Conservation (phyloP, 2,329 filamentous ascomycete genomes). For the Pestalotiopsis sp. region DNA sequence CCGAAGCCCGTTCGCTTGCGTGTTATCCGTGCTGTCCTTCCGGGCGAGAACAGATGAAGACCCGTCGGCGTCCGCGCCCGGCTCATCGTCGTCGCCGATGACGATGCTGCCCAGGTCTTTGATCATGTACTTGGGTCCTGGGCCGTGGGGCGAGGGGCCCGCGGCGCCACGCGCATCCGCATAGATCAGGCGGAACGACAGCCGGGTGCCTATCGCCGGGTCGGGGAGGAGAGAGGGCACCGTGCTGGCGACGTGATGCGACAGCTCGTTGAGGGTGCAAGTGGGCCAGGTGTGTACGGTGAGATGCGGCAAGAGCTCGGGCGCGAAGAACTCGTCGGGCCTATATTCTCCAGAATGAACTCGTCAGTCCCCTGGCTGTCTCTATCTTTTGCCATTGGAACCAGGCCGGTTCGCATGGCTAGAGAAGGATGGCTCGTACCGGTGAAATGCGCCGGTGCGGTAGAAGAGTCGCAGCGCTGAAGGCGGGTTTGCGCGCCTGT, state of each 20-base stretch:
- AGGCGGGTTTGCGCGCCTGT: constrained; percentile 66
- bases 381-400: not conserved
- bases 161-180: constrained; percentile 41
- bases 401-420: not conserved
- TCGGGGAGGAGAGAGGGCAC: constrained; percentile 67
- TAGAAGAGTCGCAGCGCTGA: constrained; percentile 89
- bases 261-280: constrained; percentile 79
- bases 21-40: not conserved
- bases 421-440: constrained; percentile 40
- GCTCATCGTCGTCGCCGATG: constrained; percentile 61
- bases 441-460: constrained; percentile 70
- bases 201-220: constrained; percentile 76
- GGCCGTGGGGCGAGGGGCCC: constrained; percentile 35
- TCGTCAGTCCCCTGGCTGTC: not conserved
- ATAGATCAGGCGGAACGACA: constrained; percentile 86
- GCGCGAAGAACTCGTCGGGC: constrained; percentile 67
- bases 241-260: constrained; percentile 70
- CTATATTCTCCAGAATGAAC: constrained; percentile 37
- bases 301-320: constrained; percentile 64
- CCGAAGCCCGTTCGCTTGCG: not conserved
- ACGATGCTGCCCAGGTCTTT: constrained; percentile 85
- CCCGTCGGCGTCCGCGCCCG: constrained; percentile 34
- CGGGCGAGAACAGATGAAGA: constrained; percentile 27
- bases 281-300: constrained; percentile 85
- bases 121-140: constrained; percentile 61